These are phyloP conservation scores for Pinus albicaulis DNA, from an alignment of 75 land plant genomes.

Conservation along the genomic window DNA sequence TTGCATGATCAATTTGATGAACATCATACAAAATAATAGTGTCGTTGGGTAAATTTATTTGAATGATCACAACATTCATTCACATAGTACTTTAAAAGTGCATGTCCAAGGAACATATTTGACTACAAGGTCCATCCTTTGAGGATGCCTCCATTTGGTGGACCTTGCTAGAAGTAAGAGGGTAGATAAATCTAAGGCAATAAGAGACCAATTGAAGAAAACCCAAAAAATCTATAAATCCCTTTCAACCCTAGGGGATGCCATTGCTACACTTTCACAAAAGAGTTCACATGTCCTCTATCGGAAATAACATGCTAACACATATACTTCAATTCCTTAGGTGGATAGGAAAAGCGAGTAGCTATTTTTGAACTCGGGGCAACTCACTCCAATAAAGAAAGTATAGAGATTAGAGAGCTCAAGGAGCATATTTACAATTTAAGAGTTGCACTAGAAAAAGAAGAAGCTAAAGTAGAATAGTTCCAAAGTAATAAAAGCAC, in stretches of 20 bases:
- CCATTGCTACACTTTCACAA: constrained; percentile 59
- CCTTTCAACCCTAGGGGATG: constrained; percentile 70
- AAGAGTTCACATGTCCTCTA: constrained; percentile 61
- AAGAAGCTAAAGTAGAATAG: constrained; percentile 47
- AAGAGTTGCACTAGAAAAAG: constrained; percentile 37
- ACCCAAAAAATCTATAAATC: constrained; percentile 74
- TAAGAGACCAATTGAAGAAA: constrained; percentile 68
- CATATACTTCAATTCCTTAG: constrained; percentile 72
- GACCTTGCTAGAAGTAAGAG: constrained; percentile 82
- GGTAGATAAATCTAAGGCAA: constrained; percentile 66
- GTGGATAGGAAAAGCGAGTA: constrained; percentile 77
- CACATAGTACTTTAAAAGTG: constrained; percentile 64
- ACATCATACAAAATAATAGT: constrained; percentile 55
- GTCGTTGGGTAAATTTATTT: constrained; percentile 63
- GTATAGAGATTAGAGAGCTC: constrained; percentile 50
- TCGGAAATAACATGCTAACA: constrained; percentile 68
- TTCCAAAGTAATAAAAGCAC: constrained; percentile 12
- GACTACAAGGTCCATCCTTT: constrained; percentile 36
- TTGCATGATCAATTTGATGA: constrained; percentile 61
- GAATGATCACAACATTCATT: constrained; percentile 65
- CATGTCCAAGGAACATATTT: constrained; percentile 64
- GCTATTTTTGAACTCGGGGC: constrained; percentile 69
- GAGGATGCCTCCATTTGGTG: constrained; percentile 66
- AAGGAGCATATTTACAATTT: constrained; percentile 64
- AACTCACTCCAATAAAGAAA: constrained; percentile 63